Evolutionary conservation across 345 rosid genomes (phyloP), one percentile per base, ranked within the genome.

Genomic region (Anastatica hierochuntica): DNA sequence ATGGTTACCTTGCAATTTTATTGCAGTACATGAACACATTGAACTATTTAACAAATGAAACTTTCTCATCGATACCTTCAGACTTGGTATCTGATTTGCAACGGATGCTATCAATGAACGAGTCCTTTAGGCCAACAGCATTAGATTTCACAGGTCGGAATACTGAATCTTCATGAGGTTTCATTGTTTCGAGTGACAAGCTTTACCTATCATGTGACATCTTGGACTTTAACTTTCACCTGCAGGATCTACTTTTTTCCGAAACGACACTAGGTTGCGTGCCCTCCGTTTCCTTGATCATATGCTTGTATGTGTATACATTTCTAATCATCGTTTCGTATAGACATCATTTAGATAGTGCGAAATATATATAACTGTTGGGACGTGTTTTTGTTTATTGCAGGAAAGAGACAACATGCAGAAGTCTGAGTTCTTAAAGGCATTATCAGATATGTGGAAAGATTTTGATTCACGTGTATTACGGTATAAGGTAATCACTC

Each of bases 231-330:
- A 65, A 15, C 48, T 43, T 8, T 48, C 33, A 7, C 35, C 49
- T 72, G 64, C 79, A 92, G 98, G 94, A 46, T 92, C 98, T 42
- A 64, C 63, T 14, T 92, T 92, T 78, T 88, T 92, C 53, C 74
- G 95, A 63, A 80, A 79, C 40, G 98, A 90, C 62, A 79, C 98
- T 66, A 78, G 95, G 77, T 69, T 92, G 85, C 95, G 96, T 47
- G 98, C 96, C 56, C 95, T 92, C 62, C 98, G 96, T 42, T 92
- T 92, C 78, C 98, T 92, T 60, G 98, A 92, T 71, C 96, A 92
- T 69, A 68, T 92, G 85, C 88, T 92, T 76, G 98, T 92, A 92
- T 48, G 94, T 64, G 17, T 60, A 60, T 65, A 37, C 45, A 14
- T 54, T 68, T 26, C 17, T 38, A 36, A 10, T 15, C 8, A 11